Evolutionary conservation across 2,329 filamentous ascomycete genomes (phyloP), one percentile per base, ranked within the genome.

Genomic region (Xylariaceae sp.): DNA sequence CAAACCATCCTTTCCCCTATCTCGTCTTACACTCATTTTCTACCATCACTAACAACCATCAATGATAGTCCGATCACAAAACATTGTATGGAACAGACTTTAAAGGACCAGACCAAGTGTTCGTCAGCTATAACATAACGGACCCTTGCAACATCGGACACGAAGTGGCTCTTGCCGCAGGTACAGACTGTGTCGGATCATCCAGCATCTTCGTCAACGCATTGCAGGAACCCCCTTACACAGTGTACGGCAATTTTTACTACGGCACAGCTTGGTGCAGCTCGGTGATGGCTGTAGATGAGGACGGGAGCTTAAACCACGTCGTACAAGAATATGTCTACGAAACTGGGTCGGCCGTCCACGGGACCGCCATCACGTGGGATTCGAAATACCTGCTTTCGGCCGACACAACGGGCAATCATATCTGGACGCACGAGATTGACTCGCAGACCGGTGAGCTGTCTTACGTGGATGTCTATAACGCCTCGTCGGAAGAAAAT

Each of bases 281-380:
- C 31, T 56, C 58, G 10, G 61, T 66, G 11, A 73, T 77, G 57
- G 73, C 73, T 2, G 74, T 76, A 9, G 66, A 71, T 47, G 53
- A 67, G 12, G 66, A 69, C 43, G 75, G 75, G n/a, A 63, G 60
- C 10, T 64, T 77, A 6, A 65, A 67, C 2, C 47, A 64, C 42
- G 71, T 75, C 31, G 62, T 77, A 6, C 74, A 77, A 55, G 71
- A 74, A 58, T 77, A 74, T 64, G 67, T 70, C 46, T 77, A 77
- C 55, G 63, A 63, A 10, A 58, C 66, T 33, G 69, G 71, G 48
- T 76, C 75, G 1, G 74, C 71, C 34, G 71, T 79, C 36, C 76
- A 79, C 58, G 75, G 76, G 47, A 73, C 74, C 61, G 74, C 75
- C 17, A 73, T 78, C 51, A 73, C 75, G 52, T 68, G 70, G 4